These are phyloP conservation scores for Rhodotorula sphaerocarpa DNA, from an alignment of 768 basidiomycete species.

Conservation along the genomic window DNA sequence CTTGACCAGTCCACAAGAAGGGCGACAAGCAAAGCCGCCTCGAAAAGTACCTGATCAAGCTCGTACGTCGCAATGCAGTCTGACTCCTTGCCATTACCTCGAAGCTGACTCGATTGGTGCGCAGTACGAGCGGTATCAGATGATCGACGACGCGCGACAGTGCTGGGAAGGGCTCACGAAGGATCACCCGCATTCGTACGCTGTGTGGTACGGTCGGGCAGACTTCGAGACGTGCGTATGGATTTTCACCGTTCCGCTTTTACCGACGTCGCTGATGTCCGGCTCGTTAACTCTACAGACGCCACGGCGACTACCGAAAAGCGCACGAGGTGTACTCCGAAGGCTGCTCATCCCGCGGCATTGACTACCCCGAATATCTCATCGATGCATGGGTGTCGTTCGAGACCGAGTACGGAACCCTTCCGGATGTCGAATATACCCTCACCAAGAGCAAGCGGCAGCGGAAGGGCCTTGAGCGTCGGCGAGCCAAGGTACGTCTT, in stretches of 20 bases:
- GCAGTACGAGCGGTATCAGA: constrained; percentile 38
- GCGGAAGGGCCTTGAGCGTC: constrained; percentile 48
- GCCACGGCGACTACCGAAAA: constrained; percentile 45
- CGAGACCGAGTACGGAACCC: constrained; percentile 70
- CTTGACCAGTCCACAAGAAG: constrained; percentile 51
- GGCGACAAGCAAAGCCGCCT: constrained; percentile 71
- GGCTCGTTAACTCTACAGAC: constrained; percentile 40
- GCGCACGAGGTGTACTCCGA: constrained; percentile 58
- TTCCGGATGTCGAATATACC: constrained; percentile 48
- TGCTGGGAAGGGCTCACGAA: constrained; percentile 52
- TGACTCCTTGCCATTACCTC: neutral
- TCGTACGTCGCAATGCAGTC: constrained; percentile 51
- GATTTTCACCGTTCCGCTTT: neutral
- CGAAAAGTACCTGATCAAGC: constrained; percentile 69
- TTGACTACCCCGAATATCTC: constrained; percentile 93
- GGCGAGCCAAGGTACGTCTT: constrained; percentile 20
- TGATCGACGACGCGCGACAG: constrained; percentile 37
- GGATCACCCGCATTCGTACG: constrained; percentile 61
- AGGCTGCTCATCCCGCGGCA: constrained; percentile 59
- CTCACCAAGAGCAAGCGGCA: constrained; percentile 33
- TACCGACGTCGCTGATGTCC: constrained; percentile 18
- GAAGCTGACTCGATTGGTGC: neutral
- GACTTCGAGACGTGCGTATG: constrained; percentile 48
- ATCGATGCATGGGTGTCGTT: constrained; percentile 88
- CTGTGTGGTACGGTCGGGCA: constrained; percentile 66